Percentiles rank a stretch among this genome's conserved stretches.
Evolutionary conservation across 768 basidiomycete genomes (phyloP).

Genomic region (Tephrocybe rancida): DNA sequence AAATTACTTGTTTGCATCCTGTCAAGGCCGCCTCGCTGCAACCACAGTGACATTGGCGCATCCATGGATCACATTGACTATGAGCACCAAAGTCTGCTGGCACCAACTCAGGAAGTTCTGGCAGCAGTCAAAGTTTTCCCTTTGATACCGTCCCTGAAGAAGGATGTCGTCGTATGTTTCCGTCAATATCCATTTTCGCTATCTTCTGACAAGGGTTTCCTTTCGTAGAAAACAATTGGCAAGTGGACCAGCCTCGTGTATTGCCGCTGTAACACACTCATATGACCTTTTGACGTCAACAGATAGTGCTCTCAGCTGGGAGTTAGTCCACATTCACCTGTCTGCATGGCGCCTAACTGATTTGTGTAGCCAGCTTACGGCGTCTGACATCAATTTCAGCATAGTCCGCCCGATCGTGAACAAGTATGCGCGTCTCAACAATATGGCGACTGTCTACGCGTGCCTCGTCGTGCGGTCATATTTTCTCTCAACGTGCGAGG

Average conservation of each 20-base stretch:
- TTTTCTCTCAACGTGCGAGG: constrained; percentile 69
- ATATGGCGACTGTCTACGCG: constrained; percentile 74
- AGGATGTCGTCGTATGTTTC: constrained; percentile 63
- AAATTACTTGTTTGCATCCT: too few relatives aligned
- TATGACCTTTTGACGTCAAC: constrained; percentile 6
- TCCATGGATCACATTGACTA: constrained; percentile 30
- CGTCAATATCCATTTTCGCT: background rate
- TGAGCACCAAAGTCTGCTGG: constrained; percentile 47
- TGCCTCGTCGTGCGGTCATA: constrained; percentile 80
- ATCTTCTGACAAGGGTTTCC: constrained; percentile 22
- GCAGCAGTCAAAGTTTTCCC: constrained; percentile 77
- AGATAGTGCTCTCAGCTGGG: constrained; percentile 82
- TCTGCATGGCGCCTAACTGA: constrained; percentile 6
- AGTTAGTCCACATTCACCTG: constrained; percentile 48
- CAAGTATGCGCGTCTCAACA: constrained; percentile 78
- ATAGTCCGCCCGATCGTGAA: constrained; percentile 76
- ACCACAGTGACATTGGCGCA: too few relatives aligned
- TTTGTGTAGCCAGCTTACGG: constrained; percentile 68
- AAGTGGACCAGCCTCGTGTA: constrained; percentile 17
- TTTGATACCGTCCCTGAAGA: constrained; percentile 73
- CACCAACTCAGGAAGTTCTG: constrained; percentile 59
- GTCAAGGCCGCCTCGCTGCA: too few relatives aligned
- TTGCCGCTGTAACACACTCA: constrained; percentile 13
- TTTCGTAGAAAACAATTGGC: constrained; percentile 48
- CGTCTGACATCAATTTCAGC: constrained; percentile 81